Evolutionary conservation across 805 yeast species (phyloP), one percentile per base, ranked within the genome.

Genomic region (Monosporozyma unispora): DNA sequence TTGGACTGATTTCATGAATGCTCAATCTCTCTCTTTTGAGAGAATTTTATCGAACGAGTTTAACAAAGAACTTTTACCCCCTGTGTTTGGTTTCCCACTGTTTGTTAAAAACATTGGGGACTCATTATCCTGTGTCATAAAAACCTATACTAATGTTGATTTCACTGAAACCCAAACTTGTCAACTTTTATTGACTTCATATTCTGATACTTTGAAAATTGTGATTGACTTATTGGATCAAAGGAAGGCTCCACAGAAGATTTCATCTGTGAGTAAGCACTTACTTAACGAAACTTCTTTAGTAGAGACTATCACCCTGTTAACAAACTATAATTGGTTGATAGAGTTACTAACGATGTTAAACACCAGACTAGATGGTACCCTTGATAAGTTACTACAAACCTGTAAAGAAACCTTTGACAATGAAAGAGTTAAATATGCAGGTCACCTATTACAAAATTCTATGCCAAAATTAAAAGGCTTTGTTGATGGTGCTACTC

Each of bases 391-490:
- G 2, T 46, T 59, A 9, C 41, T 64, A 2, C 57, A 53, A 29
- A 51, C 52, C 2, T 50, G 60, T 11, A 68, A 62, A 45, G 56
- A 56, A 5, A 51, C 67, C 0, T 67, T 64, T 52, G 67, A 53
- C 50, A 54, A 44, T 21, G 69, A 58, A 47, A 66, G 54, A 69
- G 76, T 63, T 50, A 50, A 53, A 1, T 83, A 80, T 62, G 73
- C 80, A 11, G 62, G 61, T n/a, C 57, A 57, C n/a, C 64, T 82
- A 14, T 61, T 80, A 40, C 65, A 70, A 49, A 72, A 81, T 44
- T 72, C 80, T 22, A 72, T 88, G 58, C 91, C 93, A 0, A 84
- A 83, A 58, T 58, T 89, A 46, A 69, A 79, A 14, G 80, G 78
- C 25, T 83, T 86, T 61, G 77, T 88, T 2, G 73, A 74, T 39